These are phyloP conservation scores for Ceratocystis huliohia DNA, from an alignment of 2,329 filamentous ascomycete species.

Conservation along the genomic window DNA sequence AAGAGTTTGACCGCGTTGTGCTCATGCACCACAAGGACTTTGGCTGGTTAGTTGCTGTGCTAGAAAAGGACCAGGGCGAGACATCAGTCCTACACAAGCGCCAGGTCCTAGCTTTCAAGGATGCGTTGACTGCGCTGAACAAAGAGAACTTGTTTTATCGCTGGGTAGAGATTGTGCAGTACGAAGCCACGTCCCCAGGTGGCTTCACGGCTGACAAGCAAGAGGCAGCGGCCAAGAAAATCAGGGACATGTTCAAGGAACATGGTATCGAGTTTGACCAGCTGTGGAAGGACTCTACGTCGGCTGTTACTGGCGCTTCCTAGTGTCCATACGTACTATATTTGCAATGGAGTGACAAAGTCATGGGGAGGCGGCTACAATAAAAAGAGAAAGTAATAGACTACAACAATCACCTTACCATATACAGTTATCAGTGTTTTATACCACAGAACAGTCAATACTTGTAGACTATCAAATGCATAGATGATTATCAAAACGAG, in stretches of 20 bases:
- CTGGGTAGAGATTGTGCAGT: constrained; percentile 89
- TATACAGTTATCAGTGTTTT: neutral
- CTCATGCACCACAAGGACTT: constrained; percentile 52
- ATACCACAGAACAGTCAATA: neutral
- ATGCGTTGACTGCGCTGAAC: constrained; percentile 58
- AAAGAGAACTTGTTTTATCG: constrained; percentile 85
- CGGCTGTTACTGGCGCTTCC: constrained; percentile 1
- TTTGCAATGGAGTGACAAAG: neutral
- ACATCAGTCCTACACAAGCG: constrained; percentile 52
- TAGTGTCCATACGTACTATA: constrained; percentile 23
- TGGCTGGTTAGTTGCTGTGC: constrained; percentile 46
- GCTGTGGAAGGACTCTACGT: constrained; percentile 57
- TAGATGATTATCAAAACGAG: neutral
- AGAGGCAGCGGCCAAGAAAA: constrained; percentile 56
- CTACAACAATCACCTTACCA: neutral
- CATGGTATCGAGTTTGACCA: constrained; percentile 72
- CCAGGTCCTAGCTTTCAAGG: constrained; percentile 70
- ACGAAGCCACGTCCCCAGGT: constrained; percentile 64
- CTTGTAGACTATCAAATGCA: neutral
- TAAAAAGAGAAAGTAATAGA: neutral
- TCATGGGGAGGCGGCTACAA: neutral
- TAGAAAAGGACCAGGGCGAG: constrained; percentile 45
- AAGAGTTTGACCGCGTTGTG: constrained; percentile 61
- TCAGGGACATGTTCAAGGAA: constrained; percentile 59
- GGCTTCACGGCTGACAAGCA: constrained; percentile 68